A percentile compares a stretch with the other conserved stretches of the same genome.
These are phyloP conservation scores for Candida alai DNA, from an alignment of 805 yeast species.

Conservation along the genomic window DNA sequence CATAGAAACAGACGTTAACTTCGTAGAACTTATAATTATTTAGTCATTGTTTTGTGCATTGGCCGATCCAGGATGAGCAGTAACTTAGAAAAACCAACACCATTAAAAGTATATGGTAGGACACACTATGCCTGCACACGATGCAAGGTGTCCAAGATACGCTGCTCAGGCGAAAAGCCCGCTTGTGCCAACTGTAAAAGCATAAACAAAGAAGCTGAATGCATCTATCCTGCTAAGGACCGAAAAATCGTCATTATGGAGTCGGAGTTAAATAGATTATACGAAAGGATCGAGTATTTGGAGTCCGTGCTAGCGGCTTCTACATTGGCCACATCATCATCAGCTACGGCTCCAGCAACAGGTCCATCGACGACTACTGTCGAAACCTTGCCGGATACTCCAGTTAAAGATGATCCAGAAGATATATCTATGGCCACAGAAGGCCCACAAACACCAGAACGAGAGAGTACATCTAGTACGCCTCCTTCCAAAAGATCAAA, in stretches of 20 bases:
- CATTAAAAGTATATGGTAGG: conserved; percentile 40
- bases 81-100: conserved; percentile 19
- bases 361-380: background rate
- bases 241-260: conserved; percentile 43
- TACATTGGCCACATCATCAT: background rate
- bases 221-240: conserved; percentile 36
- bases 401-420: too few relatives aligned
- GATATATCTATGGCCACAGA: too few relatives aligned
- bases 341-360: conserved; percentile 3
- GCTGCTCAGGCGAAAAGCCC: conserved; percentile 41
- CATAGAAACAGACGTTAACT: too few relatives aligned
- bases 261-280: conserved; percentile 33
- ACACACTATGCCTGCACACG: conserved; percentile 42
- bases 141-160: conserved; percentile 37
- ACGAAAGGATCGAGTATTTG: conserved; percentile 27
- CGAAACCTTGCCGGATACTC: too few relatives aligned
- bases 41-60: too few relatives aligned
- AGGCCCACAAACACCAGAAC: too few relatives aligned
- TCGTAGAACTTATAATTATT: too few relatives aligned
- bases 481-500: too few relatives aligned
- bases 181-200: conserved; percentile 38
- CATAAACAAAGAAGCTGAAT: conserved; percentile 26
- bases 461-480: too few relatives aligned
- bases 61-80: conserved; percentile 4
- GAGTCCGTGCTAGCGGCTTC: conserved; percentile 15